Conservation (phyloP, 345 rosid species). For the Rhizophora apiculata region DNA sequence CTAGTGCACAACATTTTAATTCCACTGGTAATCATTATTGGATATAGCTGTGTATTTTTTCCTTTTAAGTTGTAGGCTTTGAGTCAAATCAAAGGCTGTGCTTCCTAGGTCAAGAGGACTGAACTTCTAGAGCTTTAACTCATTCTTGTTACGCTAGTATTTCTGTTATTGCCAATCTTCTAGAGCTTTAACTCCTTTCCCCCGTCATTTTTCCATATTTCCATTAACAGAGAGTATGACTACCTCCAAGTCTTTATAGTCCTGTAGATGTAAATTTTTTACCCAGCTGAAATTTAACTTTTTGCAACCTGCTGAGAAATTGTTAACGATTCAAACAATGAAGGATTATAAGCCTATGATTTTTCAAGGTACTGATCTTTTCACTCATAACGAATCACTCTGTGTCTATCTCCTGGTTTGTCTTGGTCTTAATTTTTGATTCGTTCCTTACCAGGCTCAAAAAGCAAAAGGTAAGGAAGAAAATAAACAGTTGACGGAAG, state of each 20-base stretch:
- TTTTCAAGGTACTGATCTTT: conserved; percentile 60
- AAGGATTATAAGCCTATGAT: background rate
- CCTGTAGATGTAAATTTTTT: background rate
- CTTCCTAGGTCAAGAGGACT: background rate
- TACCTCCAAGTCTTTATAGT: background rate
- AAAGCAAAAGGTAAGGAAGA: conserved; percentile 83
- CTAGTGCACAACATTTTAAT: background rate
- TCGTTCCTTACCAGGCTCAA: conserved; percentile 55
- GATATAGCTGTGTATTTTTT: background rate
- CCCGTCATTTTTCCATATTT: no score
- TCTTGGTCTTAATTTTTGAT: background rate
- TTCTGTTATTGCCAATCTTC: no score
- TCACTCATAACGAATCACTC: background rate
- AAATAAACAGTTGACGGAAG: conserved; percentile 71
- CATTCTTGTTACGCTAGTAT: no score
- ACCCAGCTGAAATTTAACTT: background rate
- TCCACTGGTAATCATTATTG: background rate
- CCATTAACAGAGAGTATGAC: background rate
- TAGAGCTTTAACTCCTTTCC: no score
- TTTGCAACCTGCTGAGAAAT: no score
- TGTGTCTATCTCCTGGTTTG: background rate
- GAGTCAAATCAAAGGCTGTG: no score
- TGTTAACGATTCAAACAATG: background rate
- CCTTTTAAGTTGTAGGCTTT: no score
- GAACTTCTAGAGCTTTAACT: background rate